Evolutionary conservation across 2,329 filamentous ascomycete species (phyloP), one percentile per base, ranked within the genome.

Genomic region (Chaetothyriales sp.): DNA sequence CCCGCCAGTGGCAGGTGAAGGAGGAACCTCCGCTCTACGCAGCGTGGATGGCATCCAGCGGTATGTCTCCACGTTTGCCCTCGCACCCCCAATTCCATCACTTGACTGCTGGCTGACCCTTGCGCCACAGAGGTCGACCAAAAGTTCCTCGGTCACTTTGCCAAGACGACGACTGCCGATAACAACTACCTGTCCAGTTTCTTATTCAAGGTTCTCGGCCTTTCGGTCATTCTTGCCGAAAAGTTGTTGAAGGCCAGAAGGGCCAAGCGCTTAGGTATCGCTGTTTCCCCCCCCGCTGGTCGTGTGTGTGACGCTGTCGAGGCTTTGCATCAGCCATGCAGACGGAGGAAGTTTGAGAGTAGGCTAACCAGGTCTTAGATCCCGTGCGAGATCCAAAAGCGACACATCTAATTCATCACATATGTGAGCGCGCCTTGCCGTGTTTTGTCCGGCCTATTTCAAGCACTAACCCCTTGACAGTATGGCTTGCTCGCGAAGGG

Each of bases 401-500:
- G 15, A 50, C 55, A 46, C 81, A 92, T 58, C 78, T 95, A 22
- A 88, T 95, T 63, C 80, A 84, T 62, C 89, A 94, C 67, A 95
- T 98, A 60, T 40, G 33, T 40, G 10, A 40, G 33, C 33, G 4
- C 2, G 1, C 10, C 33, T 15, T 40, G 33, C 10, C 15, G 2
- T 15, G 13, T 15, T 10, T 10, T 40, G 13, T 15, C 22, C 22
- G 3, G 6, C 6, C 22, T 15, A 15, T 40, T 40, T 5, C 10
- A 15, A 40, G 33, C 33, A 40, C 33, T 40, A 15, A 40, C 10
- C 5, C 10, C 15, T 2, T 15, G n/a, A 15, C 15, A 40, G 78
- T 97, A 63, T 98, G 90, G 89, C 83, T 98, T 50, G 86, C 90
- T 1, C 80, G 89, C 29, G 92, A 98, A 70, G 92, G 92, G 1